phyloP scores from a whole-genome alignment of 768 basidiomycete species.

The Agrocybe chaxingu region DNA sequence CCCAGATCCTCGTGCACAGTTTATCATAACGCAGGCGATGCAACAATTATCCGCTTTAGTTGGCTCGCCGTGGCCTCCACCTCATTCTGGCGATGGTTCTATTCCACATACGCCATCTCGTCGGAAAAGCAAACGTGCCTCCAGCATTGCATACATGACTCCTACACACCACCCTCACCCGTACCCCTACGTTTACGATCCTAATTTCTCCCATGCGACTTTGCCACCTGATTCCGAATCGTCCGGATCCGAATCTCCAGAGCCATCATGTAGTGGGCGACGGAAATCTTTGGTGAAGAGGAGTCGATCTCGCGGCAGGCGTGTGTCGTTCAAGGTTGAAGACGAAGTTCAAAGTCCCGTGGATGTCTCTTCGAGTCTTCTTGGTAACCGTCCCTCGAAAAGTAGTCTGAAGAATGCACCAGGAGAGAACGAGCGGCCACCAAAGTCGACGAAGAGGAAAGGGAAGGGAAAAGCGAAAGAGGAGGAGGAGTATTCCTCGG shows the following conservation, averaged over 20 bases:
- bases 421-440: not conserved
- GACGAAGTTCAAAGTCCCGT: conserved; percentile 19
- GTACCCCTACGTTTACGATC: conserved; percentile 39
- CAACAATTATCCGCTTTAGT: conserved; percentile 38
- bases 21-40: conserved; percentile 41
- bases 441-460: conserved; percentile 2
- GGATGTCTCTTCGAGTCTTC: conserved; percentile 9
- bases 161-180: conserved; percentile 35
- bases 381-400: conserved; percentile 1
- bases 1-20: conserved; percentile 37
- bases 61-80: conserved; percentile 22
- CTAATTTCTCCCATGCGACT: conserved; percentile 41
- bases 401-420: not conserved
- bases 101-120: conserved; percentile 27
- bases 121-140: conserved; percentile 17
- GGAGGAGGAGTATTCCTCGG: not conserved
- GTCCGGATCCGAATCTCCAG: conserved; percentile 33
- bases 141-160: conserved; percentile 26
- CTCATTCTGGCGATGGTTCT: conserved; percentile 17
- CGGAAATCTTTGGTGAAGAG: conserved; percentile 39
- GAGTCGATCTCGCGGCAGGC: conserved; percentile 52
- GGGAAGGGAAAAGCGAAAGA: conserved; percentile 14
- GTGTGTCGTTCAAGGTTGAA: conserved; percentile 53
- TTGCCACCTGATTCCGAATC: conserved; percentile 54
- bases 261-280: conserved; percentile 21